Evolutionary conservation across 305 asterid species (phyloP).

Genomic region (Caryopteris hybrid): DNA sequence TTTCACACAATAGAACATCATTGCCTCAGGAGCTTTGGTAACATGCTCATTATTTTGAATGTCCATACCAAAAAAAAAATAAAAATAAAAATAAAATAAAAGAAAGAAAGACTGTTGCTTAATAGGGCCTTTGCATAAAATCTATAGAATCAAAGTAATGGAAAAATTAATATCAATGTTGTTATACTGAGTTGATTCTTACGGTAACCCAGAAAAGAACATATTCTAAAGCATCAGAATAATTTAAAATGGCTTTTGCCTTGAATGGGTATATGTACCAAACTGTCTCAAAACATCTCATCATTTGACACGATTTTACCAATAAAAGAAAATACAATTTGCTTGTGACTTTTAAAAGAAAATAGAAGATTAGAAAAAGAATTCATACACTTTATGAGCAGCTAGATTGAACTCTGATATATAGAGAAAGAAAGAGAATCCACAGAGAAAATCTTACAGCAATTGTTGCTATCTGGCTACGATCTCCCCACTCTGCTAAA

Average conservation of each 20-base stretch:
- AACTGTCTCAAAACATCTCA: background rate
- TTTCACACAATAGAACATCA: background rate
- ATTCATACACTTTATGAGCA: background rate
- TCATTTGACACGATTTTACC: background rate
- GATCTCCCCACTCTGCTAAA: slow-evolving; percentile 27
- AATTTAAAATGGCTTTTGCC: background rate
- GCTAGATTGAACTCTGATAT: background rate
- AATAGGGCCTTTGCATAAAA: background rate
- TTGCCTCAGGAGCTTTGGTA: background rate
- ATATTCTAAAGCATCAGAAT: too few species aligned
- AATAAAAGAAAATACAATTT: slow-evolving; percentile 5
- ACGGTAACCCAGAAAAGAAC: too few species aligned
- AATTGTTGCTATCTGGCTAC: slow-evolving; percentile 29
- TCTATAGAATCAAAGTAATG: background rate
- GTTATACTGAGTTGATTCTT: background rate
- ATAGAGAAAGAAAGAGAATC: background rate
- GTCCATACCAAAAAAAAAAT: too few species aligned
- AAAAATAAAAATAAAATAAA: background rate
- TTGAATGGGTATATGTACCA: background rate
- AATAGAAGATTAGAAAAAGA: slow-evolving; percentile 25
- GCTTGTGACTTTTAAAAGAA: slow-evolving; percentile 27
- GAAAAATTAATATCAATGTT: background rate
- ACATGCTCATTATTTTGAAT: background rate
- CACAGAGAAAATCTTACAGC: slow-evolving; percentile 12
- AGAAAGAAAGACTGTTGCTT: background rate